These are phyloP conservation scores for Phytophthora melonis DNA, from an alignment of 352 stramenopile species.

Conservation along the genomic window DNA sequence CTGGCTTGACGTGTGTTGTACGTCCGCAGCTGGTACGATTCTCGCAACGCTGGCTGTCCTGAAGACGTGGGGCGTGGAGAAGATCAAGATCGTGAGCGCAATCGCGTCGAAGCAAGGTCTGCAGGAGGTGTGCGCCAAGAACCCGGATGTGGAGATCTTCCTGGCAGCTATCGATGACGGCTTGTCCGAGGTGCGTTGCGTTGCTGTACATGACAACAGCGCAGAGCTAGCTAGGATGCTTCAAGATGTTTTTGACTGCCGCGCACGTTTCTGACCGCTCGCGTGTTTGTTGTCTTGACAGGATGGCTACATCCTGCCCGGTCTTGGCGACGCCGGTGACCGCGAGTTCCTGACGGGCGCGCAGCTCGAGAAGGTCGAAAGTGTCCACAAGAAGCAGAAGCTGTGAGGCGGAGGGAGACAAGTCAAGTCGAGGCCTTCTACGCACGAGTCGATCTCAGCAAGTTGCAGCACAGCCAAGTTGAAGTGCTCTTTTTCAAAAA, in stretches of 20 bases:
- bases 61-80: slow-evolving; percentile 95
- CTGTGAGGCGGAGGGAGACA: slow-evolving; percentile 34
- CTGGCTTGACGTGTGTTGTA: not conserved
- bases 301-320: slow-evolving; percentile 85
- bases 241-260: slow-evolving; percentile 24
- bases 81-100: slow-evolving; percentile 95
- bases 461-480: not conserved
- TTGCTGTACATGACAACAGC: not conserved
- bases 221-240: slow-evolving; percentile 31
- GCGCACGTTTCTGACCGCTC: slow-evolving; percentile 35
- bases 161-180: slow-evolving; percentile 80
- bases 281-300: slow-evolving; percentile 33
- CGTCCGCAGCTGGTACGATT: slow-evolving; percentile 86
- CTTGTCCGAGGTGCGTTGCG: slow-evolving; percentile 68
- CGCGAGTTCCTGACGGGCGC: slow-evolving; percentile 83
- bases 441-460: not conserved
- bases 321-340: slow-evolving; percentile 85
- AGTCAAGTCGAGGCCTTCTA: no score
- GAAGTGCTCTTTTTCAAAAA: not conserved
- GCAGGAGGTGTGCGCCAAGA: slow-evolving; percentile 80
- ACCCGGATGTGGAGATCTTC: slow-evolving; percentile 84
- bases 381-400: slow-evolving; percentile 67
- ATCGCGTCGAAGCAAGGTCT: slow-evolving; percentile 94
- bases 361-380: slow-evolving; percentile 51
- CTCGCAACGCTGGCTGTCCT: slow-evolving; percentile 96